phyloP scores from a whole-genome alignment of 768 basidiomycete genomes.

The Hericium rajendrae region DNA sequence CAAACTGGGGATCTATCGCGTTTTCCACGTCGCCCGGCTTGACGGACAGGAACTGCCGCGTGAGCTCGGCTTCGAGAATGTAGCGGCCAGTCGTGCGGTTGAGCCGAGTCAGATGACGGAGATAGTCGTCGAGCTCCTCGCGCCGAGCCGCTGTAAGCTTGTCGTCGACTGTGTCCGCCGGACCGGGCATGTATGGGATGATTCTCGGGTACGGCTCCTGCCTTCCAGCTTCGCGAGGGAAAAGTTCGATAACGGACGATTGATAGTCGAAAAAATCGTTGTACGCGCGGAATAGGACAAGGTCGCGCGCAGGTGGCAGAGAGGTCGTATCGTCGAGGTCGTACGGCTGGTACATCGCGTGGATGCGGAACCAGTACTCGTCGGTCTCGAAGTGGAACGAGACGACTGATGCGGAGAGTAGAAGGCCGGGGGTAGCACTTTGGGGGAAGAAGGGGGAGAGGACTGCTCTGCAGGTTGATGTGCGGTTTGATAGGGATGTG shows the following conservation, averaged over 20 bases:
- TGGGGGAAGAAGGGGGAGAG: slow-evolving; percentile 30
- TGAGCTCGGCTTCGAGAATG: slow-evolving; percentile 70
- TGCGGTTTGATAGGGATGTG: slow-evolving; percentile 14
- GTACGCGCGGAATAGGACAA: slow-evolving; percentile 90
- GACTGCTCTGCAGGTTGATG: slow-evolving; percentile 11
- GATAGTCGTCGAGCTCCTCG: slow-evolving; percentile 82
- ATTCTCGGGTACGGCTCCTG: slow-evolving; percentile 57
- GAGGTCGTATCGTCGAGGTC: slow-evolving; percentile 42
- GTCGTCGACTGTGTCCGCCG: slow-evolving; percentile 75
- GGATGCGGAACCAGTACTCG: slow-evolving; percentile 95
- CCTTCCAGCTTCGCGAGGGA: slow-evolving; percentile 88
- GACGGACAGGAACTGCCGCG: slow-evolving; percentile 75
- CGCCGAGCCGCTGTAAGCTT: slow-evolving; percentile 71
- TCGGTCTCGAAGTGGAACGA: slow-evolving; percentile 97
- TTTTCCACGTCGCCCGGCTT: slow-evolving; percentile 82
- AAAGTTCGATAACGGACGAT: slow-evolving; percentile 73
- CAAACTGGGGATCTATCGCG: slow-evolving; percentile 47
- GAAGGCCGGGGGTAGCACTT: slow-evolving; percentile 69
- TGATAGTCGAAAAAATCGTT: slow-evolving; percentile 99
- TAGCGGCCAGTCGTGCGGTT: slow-evolving; percentile 59
- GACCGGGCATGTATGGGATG: slow-evolving; percentile 96
- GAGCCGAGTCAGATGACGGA: slow-evolving; percentile 69
- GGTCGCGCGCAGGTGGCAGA: slow-evolving; percentile 60
- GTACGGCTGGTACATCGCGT: slow-evolving; percentile 84
- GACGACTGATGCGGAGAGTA: slow-evolving; percentile 80